These are phyloP conservation scores for Penicillium aurantiogriseum DNA, from an alignment of 2,329 filamentous ascomycete species.

Conservation along the genomic window DNA sequence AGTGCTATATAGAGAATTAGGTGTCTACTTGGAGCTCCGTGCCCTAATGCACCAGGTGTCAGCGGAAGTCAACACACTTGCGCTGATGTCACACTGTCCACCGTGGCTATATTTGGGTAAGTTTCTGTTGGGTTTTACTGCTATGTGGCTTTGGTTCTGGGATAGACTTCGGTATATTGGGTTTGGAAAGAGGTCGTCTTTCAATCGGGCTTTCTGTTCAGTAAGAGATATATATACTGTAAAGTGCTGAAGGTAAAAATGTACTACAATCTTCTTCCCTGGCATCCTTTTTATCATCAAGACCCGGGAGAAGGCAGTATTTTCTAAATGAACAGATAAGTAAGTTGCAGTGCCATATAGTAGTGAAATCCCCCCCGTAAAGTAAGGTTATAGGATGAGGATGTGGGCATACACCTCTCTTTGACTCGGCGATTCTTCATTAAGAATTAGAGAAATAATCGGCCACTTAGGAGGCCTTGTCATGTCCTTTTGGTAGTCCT, in stretches of 20 bases:
- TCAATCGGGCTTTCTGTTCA: too few relatives aligned
- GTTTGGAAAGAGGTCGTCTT: not conserved
- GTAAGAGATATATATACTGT: not conserved
- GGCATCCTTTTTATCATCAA: not conserved
- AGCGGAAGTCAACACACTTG: conserved; percentile 2
- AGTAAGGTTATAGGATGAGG: too few relatives aligned
- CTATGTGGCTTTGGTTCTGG: not conserved
- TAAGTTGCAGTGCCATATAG: not conserved
- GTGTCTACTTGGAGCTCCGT: not conserved
- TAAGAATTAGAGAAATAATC: too few relatives aligned
- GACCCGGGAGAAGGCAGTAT: too few relatives aligned
- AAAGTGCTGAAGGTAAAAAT: not conserved
- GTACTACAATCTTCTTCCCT: too few relatives aligned
- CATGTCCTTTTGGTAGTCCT: too few relatives aligned
- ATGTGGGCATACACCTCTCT: too few relatives aligned
- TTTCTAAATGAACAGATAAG: not conserved
- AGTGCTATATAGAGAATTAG: not conserved
- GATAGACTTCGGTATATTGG: not conserved
- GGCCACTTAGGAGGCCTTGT: too few relatives aligned
- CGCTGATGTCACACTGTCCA: not conserved
- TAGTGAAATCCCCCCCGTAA: too few relatives aligned
- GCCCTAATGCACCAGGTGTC: conserved; percentile 6
- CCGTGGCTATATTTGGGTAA: not conserved
- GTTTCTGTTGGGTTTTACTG: not conserved
- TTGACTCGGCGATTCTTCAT: too few relatives aligned